Evolutionary conservation across 164 flowering plant genomes (phyloP), one percentile per base, ranked within the genome.

Genomic region (Malania oleifera): DNA sequence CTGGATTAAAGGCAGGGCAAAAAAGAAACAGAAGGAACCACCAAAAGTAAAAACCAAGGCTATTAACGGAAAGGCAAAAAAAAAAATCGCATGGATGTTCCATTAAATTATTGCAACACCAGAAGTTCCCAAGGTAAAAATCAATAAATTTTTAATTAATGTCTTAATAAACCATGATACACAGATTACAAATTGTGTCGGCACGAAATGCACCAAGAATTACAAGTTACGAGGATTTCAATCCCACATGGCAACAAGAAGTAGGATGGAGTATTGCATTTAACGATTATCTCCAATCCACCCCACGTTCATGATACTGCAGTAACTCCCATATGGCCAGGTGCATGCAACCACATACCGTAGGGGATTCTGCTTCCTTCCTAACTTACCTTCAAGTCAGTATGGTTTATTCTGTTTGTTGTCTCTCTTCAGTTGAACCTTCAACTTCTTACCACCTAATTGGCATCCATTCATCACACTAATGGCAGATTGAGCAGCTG

Each of bases 371-470:
- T 53, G 71, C 69, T 71, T 62, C 71, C 71, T 63, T 68, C 65
- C 51, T 28, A 20, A 51, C 61, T 67, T 58, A 63, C 66, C 70
- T 62, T 52, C 59, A 41, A 51, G 35, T 89, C 80, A 89, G 56
- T 85, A 86, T 52, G 87, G 80, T 68, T 80, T 80, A 41, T 61
- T 81, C 72, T 79, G 96, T 72, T 86, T 86, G 79, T 91, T 95
- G 74, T 95, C 96, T 82, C 96, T 85, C 79, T 95, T 95, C 54
- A 86, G 89, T 72, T 95, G 96, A 70, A 95, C 99, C 67, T 95
- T 91, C 82, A 95, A 81, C 75, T 95, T 95, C 81, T 91, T 95
- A 71, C 91, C 91, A 49, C 89, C 83, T 73, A 95, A 74, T 59
- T 88, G 97, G 67, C 59, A 77, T 22, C 99, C 99, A 68, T 95